Conservation (phyloP, 192 early-diverging fungal genomes). For the Glomus cerebriforme region DNA sequence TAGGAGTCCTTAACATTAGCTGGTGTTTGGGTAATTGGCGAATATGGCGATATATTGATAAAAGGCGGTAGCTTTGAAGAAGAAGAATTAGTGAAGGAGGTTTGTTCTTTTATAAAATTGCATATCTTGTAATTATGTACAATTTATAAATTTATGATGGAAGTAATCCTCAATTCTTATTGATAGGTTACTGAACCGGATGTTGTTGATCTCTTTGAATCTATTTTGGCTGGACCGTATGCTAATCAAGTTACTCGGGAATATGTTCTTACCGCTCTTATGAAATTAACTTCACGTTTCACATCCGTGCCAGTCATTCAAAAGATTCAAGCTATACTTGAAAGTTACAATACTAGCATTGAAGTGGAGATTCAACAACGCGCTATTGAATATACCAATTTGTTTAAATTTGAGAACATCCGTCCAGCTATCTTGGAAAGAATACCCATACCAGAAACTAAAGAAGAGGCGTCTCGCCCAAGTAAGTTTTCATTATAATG, state of each 20-base stretch:
- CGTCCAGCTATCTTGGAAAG: slow-evolving; percentile 84
- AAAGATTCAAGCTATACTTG: slow-evolving; percentile 62
- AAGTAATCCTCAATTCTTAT: background rate
- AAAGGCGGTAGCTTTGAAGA: slow-evolving; percentile 68
- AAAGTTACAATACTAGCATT: slow-evolving; percentile 65
- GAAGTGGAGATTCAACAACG: slow-evolving; percentile 95
- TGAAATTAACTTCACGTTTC: slow-evolving; percentile 88
- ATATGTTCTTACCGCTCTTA: slow-evolving; percentile 83
- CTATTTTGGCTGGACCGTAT: slow-evolving; percentile 78
- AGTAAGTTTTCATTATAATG: slow-evolving; percentile 17
- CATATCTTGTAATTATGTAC: background rate
- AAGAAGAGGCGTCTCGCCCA: slow-evolving; percentile 37
- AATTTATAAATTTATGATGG: background rate
- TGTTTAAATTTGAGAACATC: slow-evolving; percentile 75
- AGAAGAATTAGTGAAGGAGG: slow-evolving; percentile 61
- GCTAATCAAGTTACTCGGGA: slow-evolving; percentile 78
- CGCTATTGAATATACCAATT: slow-evolving; percentile 84
- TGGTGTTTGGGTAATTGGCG: slow-evolving; percentile 93
- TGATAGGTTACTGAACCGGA: slow-evolving; percentile 64
- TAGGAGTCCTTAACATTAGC: slow-evolving; percentile 90
- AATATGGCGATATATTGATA: slow-evolving; percentile 93
- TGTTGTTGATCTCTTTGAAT: slow-evolving; percentile 73
- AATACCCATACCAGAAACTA: slow-evolving; percentile 85
- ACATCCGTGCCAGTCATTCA: slow-evolving; percentile 44
- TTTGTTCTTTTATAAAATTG: slow-evolving; percentile 24